Evolutionary conservation across 352 stramenopile genomes (phyloP).

Genomic region (Globisporangium camurandrum): DNA sequence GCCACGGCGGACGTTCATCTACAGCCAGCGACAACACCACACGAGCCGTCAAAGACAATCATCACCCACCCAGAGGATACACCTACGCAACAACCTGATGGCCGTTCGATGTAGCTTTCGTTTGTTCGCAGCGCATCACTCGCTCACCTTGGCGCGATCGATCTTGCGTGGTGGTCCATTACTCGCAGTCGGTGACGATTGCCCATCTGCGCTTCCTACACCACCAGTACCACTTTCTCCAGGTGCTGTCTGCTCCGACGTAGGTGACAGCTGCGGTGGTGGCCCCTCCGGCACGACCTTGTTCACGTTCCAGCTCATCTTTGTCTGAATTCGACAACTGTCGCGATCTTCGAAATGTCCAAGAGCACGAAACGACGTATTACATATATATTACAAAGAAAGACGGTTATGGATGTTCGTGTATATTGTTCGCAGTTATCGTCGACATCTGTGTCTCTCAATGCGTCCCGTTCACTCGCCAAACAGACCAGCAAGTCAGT

Average conservation of each 20-base stretch:
- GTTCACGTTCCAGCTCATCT: slow-evolving; percentile 12
- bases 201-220: no score
- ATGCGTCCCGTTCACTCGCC: neutral
- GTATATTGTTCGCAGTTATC: neutral
- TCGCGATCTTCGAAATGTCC: no score
- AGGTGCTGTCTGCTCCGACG: neutral
- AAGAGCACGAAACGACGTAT: no score
- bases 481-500: no score
- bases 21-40: no score
- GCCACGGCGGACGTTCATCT: slow-evolving; percentile 25
- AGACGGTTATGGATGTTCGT: no score
- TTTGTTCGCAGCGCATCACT: no score
- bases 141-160: slow-evolving; percentile 17
- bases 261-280: neutral
- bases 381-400: no score
- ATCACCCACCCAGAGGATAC: no score
- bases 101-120: neutral
- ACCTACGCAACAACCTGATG: neutral
- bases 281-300: slow-evolving; percentile 9
- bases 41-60: no score
- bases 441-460: neutral
- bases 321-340: neutral
- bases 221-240: neutral
- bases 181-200: neutral
- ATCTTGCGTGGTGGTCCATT: slow-evolving; percentile 7